These are phyloP conservation scores for Punctularia strigosozonata DNA, from an alignment of 768 basidiomycete species.

Conservation along the genomic window DNA sequence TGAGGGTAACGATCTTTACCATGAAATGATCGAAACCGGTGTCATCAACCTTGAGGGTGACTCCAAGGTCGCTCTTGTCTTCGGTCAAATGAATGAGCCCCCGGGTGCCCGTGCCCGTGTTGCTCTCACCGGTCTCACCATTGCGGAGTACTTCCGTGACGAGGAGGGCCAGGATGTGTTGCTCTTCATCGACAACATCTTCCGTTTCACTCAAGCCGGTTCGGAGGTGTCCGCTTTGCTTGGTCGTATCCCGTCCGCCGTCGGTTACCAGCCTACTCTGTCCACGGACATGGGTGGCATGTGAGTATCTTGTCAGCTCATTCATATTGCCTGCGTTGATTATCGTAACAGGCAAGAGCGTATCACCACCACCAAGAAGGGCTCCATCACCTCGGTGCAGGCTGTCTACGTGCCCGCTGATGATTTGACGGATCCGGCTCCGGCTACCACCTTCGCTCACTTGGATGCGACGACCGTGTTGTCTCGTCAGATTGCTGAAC, in stretches of 20 bases:
- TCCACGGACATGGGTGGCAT: conserved; percentile 99
- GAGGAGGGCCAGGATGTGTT: conserved; percentile 99
- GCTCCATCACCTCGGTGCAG: conserved; percentile 99
- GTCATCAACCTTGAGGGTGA: conserved; percentile 99
- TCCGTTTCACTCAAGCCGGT: conserved; percentile 99
- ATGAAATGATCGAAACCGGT: conserved; percentile 99
- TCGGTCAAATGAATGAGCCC: conserved; percentile 99
- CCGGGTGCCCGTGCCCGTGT: conserved; percentile 99
- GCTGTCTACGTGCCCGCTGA: conserved; percentile 99
- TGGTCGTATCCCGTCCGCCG: conserved; percentile 99
- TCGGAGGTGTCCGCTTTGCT: conserved; percentile 99
- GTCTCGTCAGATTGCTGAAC: conserved; percentile 97
- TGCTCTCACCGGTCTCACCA: conserved; percentile 96
- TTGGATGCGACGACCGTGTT: conserved; percentile 99
- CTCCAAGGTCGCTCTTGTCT: conserved; percentile 99
- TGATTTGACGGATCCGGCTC: conserved; percentile 99
- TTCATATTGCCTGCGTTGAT: neutral
- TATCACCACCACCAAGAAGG: conserved; percentile 99
- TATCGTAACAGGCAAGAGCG: conserved; percentile 75
- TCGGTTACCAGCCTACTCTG: conserved; percentile 99
- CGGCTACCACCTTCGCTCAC: conserved; percentile 99
- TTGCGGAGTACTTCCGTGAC: conserved; percentile 99
- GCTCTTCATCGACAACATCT: conserved; percentile 99
- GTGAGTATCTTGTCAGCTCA: conserved; percentile 31
- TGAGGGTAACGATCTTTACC: conserved; percentile 99